Conservation (phyloP, 257 asterid genomes). For the Parsonsia alboflavescens region DNA sequence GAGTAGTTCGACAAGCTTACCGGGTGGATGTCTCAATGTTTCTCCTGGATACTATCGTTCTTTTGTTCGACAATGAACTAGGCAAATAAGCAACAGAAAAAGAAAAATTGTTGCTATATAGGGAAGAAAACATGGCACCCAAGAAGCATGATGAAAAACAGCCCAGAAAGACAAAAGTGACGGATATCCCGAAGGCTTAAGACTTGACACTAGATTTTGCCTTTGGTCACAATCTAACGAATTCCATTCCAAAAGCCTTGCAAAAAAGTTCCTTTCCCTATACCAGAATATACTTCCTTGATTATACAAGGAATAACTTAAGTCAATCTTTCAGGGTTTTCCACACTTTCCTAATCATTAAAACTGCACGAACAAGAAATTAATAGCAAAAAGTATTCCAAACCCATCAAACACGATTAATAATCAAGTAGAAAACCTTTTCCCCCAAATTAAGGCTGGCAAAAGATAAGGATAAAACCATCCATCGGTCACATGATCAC, state of each 20-base stretch:
- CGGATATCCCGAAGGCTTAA: background rate
- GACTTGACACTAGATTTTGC: background rate
- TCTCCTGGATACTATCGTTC: background rate
- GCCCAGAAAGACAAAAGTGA: background rate
- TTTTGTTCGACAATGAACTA: background rate
- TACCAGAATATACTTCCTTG: slow-evolving; percentile 14
- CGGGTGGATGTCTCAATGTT: background rate
- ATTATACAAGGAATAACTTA: slow-evolving; percentile 13
- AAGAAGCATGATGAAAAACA: background rate
- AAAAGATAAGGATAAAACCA: background rate
- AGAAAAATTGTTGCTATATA: background rate
- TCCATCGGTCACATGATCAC: background rate
- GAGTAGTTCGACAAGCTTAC: background rate
- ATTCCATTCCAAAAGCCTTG: background rate
- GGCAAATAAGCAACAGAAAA: background rate
- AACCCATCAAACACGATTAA: slow-evolving; percentile 11
- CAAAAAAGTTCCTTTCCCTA: slow-evolving; percentile 14
- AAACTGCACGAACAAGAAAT: slow-evolving; percentile 7
- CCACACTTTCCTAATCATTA: slow-evolving; percentile 2
- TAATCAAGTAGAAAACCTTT: background rate
- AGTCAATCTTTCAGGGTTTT: slow-evolving; percentile 1
- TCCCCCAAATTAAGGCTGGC: background rate
- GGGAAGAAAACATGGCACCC: background rate
- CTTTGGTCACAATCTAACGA: slow-evolving; percentile 1
- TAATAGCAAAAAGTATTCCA: slow-evolving; percentile 5